phyloP scores from a whole-genome alignment of 2,329 filamentous ascomycete species.

The Verticillium dahliae region DNA sequence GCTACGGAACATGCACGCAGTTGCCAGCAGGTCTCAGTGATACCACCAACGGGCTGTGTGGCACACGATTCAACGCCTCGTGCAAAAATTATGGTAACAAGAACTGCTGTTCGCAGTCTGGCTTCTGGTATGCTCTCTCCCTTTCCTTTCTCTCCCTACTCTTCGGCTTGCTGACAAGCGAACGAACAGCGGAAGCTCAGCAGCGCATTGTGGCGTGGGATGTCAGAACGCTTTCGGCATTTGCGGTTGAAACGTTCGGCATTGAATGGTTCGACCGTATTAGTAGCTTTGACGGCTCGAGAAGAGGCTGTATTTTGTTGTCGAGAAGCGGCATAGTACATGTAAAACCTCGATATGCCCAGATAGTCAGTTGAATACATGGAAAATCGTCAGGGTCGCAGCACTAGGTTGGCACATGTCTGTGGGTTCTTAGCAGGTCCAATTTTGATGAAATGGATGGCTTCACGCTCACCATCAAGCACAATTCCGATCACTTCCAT shows the following conservation, averaged over 20 bases:
- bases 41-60: slow-evolving; percentile 30
- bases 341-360: too few relatives aligned
- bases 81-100: slow-evolving; percentile 23
- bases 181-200: slow-evolving; percentile 18
- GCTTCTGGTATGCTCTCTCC: slow-evolving; percentile 23
- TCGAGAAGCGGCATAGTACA: too few relatives aligned
- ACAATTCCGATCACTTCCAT: neutral
- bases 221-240: slow-evolving; percentile 25
- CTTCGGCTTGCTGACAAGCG: slow-evolving; percentile 4
- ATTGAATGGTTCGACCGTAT: neutral
- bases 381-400: too few relatives aligned
- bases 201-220: slow-evolving; percentile 22
- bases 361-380: too few relatives aligned
- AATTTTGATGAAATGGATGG: too few relatives aligned
- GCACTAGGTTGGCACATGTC: too few relatives aligned
- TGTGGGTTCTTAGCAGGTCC: too few relatives aligned
- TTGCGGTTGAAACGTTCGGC: slow-evolving; percentile 11
- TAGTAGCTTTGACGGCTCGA: too few relatives aligned
- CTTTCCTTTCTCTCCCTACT: neutral
- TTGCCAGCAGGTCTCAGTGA: slow-evolving; percentile 14
- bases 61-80: slow-evolving; percentile 19
- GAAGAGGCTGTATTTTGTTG: too few relatives aligned
- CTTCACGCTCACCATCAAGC: too few relatives aligned
- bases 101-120: slow-evolving; percentile 27
- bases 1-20: slow-evolving; percentile 26